Evolutionary conservation across 2,329 filamentous ascomycete species (phyloP).

Genomic region (Penicillium sp.): DNA sequence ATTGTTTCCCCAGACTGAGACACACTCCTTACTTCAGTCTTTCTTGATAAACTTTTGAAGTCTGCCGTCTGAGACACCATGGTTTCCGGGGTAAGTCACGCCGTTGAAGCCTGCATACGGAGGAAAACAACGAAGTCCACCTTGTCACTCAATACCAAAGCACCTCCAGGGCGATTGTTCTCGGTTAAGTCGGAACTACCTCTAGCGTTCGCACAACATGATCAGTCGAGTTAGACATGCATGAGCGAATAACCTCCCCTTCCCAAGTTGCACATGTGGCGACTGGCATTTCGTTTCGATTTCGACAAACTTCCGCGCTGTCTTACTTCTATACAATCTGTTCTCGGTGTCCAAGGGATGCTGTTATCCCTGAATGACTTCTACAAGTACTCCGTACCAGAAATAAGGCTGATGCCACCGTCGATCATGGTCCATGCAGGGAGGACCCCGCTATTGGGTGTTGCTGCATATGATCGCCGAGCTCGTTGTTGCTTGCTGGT

Average conservation of each 20-base stretch:
- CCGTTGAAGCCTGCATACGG: neutral
- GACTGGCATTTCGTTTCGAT: neutral
- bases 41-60: neutral
- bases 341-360: neutral
- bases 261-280: neutral
- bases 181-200: conserved; percentile 1
- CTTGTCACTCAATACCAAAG: neutral
- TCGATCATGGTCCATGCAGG: conserved; percentile 16
- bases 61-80: neutral
- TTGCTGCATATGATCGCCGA: conserved; percentile 2
- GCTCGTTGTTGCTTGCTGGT: neutral
- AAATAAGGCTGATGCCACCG: conserved; percentile 7
- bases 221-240: conserved; percentile 2
- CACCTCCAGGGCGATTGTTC: neutral
- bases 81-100: neutral
- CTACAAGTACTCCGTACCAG: neutral
- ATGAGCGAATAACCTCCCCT: neutral
- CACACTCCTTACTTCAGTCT: neutral
- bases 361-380: neutral
- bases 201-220: conserved; percentile 2
- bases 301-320: neutral
- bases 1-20: neutral
- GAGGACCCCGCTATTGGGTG: conserved; percentile 14
- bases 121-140: neutral
- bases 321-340: neutral